Evolutionary conservation across 2,329 filamentous ascomycete species (phyloP), one percentile per base, ranked within the genome.

Genomic region (Pseudogymnoascus sp.): DNA sequence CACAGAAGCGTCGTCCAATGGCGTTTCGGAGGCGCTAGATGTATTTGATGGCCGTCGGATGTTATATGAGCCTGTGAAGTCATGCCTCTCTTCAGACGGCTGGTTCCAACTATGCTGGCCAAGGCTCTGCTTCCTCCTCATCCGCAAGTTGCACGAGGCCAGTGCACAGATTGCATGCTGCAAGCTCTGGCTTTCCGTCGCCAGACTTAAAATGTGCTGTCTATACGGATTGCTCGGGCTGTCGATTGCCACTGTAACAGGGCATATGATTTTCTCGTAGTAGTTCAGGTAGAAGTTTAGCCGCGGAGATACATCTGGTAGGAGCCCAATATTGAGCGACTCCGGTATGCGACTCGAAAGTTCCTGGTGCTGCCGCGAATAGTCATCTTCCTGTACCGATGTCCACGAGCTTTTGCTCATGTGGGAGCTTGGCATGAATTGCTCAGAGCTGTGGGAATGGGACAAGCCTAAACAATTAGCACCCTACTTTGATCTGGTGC

Each of bases 281-380:
- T 96, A 96, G 72, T 95, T 89, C 78, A 97, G 88, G 71, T 96
- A 87, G 74, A 89, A 95, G 66, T 89, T 87, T 78, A 96, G 88
- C 70, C 91, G 88, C 62, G 87, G 85, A 63, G 90, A 86, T 68
- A 90, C 77, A 73, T 88, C 77, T 70, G 80, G 81, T 65, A 74
- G 36, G n/a, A 58, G 30, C 12, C 54, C 54, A 38, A 58, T 50
- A 30, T 50, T 50, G 43, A 50, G 43, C 7, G 43, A 50, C 25
- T 30, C 43, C 4, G 43, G 43, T 50, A 50, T 28, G 43, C 43
- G 43, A 30, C 30, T 50, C 8, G 43, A 11, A 6, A 50, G 3
- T 16, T 50, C 43, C 14, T 50, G 43, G 6, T 50, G 43, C 43
- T 50, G 43, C 43, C 43, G 25, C 8, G 37, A 9, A 37, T 41